These are phyloP conservation scores for Globisporangium emineosum DNA, from an alignment of 352 stramenopile genomes.

Conservation along the genomic window DNA sequence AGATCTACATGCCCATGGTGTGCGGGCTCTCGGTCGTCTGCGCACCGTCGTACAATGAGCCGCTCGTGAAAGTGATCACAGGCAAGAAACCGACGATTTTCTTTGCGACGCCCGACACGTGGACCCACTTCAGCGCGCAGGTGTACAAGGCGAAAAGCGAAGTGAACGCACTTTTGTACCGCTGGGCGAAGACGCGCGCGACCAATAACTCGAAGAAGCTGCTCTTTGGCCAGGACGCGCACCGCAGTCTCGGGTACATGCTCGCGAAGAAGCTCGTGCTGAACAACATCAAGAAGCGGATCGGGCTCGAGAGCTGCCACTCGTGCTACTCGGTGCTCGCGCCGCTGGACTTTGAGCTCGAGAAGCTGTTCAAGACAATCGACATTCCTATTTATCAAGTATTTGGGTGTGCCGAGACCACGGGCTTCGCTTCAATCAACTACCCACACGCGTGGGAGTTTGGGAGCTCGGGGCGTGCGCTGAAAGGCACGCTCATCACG, in stretches of 20 bases:
- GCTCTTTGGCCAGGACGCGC: conserved; percentile 44
- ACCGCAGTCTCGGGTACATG: conserved; percentile 71
- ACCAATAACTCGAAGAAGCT: conserved; percentile 81
- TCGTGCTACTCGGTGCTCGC: conserved; percentile 76
- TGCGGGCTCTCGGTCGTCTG: conserved; percentile 62
- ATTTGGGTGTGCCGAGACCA: conserved; percentile 63
- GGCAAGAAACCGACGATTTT: conserved; percentile 64
- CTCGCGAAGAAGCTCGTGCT: conserved; percentile 77
- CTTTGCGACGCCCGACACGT: conserved; percentile 75
- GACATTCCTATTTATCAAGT: conserved; percentile 82
- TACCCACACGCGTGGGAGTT: conserved; percentile 74
- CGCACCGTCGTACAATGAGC: conserved; percentile 37
- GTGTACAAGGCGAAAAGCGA: conserved; percentile 76
- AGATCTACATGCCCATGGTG: conserved; percentile 70
- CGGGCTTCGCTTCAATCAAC: conserved; percentile 69
- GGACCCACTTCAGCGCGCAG: conserved; percentile 60
- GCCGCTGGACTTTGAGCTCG: conserved; percentile 75
- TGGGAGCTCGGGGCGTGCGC: conserved; percentile 56
- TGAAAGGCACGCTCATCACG: conserved; percentile 52
- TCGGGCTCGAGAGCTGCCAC: conserved; percentile 70
- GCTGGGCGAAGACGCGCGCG: conserved; percentile 76
- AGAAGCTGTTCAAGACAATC: conserved; percentile 80
- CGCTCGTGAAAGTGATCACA: conserved; percentile 54
- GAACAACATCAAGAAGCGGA: conserved; percentile 74
- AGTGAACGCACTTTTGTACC: conserved; percentile 62